Evolutionary conservation across 176 grass and related monocot species (phyloP).

Genomic region (Microstegium vimineum): DNA sequence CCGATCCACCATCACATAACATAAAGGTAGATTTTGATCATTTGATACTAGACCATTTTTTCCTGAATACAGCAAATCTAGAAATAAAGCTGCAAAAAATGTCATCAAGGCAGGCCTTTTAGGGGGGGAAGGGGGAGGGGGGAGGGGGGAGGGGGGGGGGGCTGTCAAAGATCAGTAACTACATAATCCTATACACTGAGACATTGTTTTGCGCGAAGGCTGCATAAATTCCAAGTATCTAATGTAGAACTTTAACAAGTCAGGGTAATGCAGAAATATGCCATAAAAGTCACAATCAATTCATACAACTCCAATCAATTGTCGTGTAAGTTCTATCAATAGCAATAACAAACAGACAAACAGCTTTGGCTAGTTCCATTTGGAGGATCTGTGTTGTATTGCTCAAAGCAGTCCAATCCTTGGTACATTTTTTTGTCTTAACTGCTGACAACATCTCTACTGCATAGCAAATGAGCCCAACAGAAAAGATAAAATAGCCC

Average conservation of each 20-base stretch:
- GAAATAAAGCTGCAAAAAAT: not conserved
- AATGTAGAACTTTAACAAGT: not conserved
- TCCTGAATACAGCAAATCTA: not conserved
- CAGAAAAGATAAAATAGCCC: conserved; percentile 42
- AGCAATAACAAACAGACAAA: conserved; percentile 38
- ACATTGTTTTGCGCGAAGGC: not conserved
- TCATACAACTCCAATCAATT: conserved; percentile 63
- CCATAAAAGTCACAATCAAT: conserved; percentile 34
- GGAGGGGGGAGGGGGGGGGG: no score
- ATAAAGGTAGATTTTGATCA: not conserved
- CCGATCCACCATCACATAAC: not conserved
- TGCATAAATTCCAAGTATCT: conserved; percentile 15
- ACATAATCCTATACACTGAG: not conserved
- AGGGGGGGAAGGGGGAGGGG: no score
- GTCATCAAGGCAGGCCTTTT: not conserved
- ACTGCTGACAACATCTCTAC: conserved; percentile 29
- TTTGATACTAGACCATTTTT: not conserved
- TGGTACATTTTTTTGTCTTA: conserved; percentile 40
- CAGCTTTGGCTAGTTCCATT: conserved; percentile 44
- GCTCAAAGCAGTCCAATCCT: conserved; percentile 36
- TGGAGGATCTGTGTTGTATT: conserved; percentile 34
- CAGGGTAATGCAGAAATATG: not conserved
- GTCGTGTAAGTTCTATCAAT: conserved; percentile 46
- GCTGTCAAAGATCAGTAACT: not conserved
- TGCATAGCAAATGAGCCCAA: conserved; percentile 31